Evolutionary conservation across 2,329 filamentous ascomycete species (phyloP).

Genomic region (Sarocladium kiliense): DNA sequence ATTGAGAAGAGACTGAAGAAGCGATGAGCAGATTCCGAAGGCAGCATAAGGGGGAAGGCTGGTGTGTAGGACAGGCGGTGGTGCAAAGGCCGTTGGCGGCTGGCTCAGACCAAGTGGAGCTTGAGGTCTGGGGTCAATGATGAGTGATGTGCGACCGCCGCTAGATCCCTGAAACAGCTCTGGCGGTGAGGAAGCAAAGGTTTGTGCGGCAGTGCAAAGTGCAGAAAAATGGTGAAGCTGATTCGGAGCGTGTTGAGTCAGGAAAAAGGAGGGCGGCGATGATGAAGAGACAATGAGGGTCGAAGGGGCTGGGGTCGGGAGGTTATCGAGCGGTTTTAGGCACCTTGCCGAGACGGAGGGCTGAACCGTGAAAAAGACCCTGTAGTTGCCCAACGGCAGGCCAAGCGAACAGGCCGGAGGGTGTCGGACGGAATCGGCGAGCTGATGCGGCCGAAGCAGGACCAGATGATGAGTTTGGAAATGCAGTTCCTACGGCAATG

Average conservation of each 20-base stretch:
- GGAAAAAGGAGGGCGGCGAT: not conserved
- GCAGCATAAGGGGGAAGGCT: constrained; percentile 8
- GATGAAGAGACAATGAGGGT: not conserved
- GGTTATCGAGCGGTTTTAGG: constrained; percentile 3
- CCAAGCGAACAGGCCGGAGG: not conserved
- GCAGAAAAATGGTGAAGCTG: not conserved
- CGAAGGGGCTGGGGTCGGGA: not conserved
- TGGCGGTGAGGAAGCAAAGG: not conserved
- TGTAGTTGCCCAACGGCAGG: constrained; percentile 3
- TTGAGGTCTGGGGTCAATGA: not conserved
- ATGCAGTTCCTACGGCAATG: not conserved
- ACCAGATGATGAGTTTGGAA: not conserved
- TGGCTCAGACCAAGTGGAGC: constrained; percentile 1
- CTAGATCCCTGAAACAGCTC: constrained; percentile 7
- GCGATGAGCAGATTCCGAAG: not conserved
- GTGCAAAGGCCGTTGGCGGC: not conserved
- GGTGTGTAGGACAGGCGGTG: not conserved
- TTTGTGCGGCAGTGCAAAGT: not conserved
- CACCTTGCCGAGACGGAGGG: not conserved
- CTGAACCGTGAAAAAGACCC: not conserved
- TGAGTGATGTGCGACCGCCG: not conserved
- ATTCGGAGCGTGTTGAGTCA: not conserved
- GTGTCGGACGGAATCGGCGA: not conserved
- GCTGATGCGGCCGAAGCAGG: not conserved
- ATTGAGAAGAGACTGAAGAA: not conserved